A percentile compares a stretch with the other conserved stretches of the same genome.
These are phyloP conservation scores for Pythium periplocum DNA, from an alignment of 352 stramenopile species.

Conservation along the genomic window DNA sequence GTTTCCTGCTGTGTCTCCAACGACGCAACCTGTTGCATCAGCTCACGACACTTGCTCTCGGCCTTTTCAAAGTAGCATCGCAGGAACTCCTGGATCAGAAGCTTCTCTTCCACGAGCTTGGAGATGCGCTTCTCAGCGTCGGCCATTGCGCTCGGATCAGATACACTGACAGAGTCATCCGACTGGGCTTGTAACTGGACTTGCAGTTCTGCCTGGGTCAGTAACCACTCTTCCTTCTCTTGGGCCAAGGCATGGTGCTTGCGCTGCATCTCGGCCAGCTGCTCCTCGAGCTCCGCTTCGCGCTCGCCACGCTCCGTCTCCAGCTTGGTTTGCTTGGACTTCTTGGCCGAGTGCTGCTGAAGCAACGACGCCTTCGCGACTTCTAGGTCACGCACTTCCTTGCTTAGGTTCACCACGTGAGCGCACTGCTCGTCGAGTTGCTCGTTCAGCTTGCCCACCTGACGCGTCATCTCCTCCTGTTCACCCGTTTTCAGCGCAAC, in stretches of 20 bases:
- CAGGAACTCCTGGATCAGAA: conserved; percentile 39
- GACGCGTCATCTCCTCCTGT: not conserved
- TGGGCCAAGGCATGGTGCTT: not conserved
- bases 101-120: conserved; percentile 34
- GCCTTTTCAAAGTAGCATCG: conserved; percentile 34
- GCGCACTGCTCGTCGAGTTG: no score
- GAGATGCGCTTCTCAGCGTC: conserved; percentile 13
- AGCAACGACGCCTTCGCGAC: conserved; percentile 1
- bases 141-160: not conserved
- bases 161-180: no score
- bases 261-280: conserved; percentile 21
- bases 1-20: conserved; percentile 24
- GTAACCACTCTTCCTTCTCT: conserved; percentile 8
- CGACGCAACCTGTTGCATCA: conserved; percentile 25
- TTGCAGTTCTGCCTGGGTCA: conserved; percentile 11
- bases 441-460: no score
- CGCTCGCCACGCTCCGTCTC: no score
- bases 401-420: no score
- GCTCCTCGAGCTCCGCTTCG: conserved; percentile 13
- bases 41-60: conserved; percentile 39
- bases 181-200: not conserved
- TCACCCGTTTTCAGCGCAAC: conserved; percentile 1
- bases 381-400: no score
- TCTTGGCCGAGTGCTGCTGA: conserved; percentile 4
- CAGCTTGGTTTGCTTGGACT: conserved; percentile 5